These are phyloP conservation scores for Alternaria sp. DNA, from an alignment of 2,329 filamentous ascomycete species.

Conservation along the genomic window DNA sequence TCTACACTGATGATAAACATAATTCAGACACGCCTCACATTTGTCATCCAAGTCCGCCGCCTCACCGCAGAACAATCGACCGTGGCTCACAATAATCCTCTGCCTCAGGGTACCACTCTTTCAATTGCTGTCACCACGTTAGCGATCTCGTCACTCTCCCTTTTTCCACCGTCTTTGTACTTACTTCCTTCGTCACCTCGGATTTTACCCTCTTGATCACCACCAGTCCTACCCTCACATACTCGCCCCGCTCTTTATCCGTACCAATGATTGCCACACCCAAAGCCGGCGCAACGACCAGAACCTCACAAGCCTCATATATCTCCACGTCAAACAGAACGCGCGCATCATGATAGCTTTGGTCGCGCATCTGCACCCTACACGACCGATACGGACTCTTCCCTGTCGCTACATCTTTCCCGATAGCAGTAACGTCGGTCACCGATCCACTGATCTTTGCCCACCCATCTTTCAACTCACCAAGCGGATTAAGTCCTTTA, in stretches of 20 bases:
- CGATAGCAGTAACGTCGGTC: neutral
- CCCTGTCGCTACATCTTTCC: neutral
- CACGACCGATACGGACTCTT: neutral
- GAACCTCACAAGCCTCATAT: neutral
- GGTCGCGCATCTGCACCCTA: neutral
- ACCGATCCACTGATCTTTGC: slow-evolving; percentile 3
- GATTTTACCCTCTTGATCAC: neutral
- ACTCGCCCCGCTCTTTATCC: neutral
- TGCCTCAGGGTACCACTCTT: neutral
- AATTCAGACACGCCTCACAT: neutral
- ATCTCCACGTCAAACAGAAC: slow-evolving; percentile 8
- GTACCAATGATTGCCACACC: neutral
- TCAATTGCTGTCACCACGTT: neutral
- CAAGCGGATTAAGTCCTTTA: slow-evolving; percentile 9
- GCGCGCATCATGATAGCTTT: neutral
- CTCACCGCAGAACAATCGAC: neutral
- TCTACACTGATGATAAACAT: neutral
- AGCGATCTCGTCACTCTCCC: neutral
- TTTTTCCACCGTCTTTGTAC: neutral
- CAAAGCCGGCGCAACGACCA: slow-evolving; percentile 7
- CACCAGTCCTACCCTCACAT: slow-evolving; percentile 18
- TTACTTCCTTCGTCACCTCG: neutral
- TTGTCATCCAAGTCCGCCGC: neutral
- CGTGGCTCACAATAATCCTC: neutral
- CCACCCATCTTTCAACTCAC: slow-evolving; percentile 12